Conservation (phyloP, 2,329 filamentous ascomycete genomes). For the Aspergillus cejpii region DNA sequence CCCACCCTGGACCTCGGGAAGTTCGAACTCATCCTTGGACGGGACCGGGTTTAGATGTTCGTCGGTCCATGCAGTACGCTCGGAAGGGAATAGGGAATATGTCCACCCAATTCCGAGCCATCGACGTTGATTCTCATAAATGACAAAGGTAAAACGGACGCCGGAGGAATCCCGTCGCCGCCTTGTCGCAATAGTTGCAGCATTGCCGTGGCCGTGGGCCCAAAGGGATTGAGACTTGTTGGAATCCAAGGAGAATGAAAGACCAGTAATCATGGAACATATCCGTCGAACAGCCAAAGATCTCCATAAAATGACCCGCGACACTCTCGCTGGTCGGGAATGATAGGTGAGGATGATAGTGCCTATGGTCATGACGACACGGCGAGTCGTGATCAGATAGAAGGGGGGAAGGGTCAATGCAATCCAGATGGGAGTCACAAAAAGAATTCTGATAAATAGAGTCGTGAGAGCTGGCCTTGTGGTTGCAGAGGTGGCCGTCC, state of each 20-base stretch:
- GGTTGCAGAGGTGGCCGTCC: constrained; percentile 83
- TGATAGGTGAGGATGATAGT: constrained; percentile 89
- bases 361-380: constrained; percentile 76
- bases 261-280: constrained; percentile 68
- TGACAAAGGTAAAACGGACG: constrained; percentile 90
- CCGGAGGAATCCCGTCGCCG: constrained; percentile 55
- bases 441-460: constrained; percentile 79
- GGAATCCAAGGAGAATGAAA: constrained; percentile 53
- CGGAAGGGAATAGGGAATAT: constrained; percentile 80
- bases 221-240: constrained; percentile 21
- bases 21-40: constrained; percentile 62
- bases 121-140: constrained; percentile 92
- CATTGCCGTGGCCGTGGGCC: constrained; percentile 41
- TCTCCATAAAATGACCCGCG: constrained; percentile 82
- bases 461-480: constrained; percentile 83
- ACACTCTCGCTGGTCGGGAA: constrained; percentile 75
- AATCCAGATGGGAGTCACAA: constrained; percentile 85
- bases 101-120: constrained; percentile 98
- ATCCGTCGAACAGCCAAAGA: constrained; percentile 66
- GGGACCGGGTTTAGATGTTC: constrained; percentile 82
- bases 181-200: constrained; percentile 43
- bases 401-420: constrained; percentile 73
- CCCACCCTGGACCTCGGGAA: constrained; percentile 60
- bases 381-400: constrained; percentile 75
- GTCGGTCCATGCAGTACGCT: constrained; percentile 87